Evolutionary conservation across 129 eudicot species (phyloP).

Genomic region (Sambucus nigra): DNA sequence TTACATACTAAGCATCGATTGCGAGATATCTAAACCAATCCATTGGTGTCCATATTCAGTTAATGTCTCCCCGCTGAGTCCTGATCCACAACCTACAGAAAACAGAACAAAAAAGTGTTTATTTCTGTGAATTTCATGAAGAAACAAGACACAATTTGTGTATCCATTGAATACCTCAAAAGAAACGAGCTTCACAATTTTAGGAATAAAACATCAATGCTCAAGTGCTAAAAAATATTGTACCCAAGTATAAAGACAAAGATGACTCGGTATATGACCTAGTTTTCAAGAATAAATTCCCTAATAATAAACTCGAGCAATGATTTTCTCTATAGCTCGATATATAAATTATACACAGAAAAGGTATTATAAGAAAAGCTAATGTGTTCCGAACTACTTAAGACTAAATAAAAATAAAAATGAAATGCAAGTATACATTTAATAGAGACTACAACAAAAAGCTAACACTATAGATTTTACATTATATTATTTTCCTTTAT

Average conservation of each 20-base stretch:
- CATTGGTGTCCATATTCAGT: conserved; percentile 88
- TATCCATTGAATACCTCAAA: not conserved
- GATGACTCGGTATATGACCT: not conserved
- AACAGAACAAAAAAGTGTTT: not conserved
- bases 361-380: no score
- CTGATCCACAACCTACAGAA: conserved; percentile 86
- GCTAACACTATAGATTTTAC: no score
- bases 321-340: no score
- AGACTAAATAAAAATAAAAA: no score
- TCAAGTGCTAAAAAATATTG: not conserved
- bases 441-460: no score
- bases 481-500: no score
- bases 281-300: no score
- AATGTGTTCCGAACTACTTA: no score
- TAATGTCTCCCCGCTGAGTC: conserved; percentile 94
- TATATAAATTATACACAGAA: no score
- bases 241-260: not conserved
- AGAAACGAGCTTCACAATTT: not conserved
- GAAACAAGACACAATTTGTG: not conserved
- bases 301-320: no score
- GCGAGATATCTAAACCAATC: conserved; percentile 93
- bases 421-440: no score
- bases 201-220: no score
- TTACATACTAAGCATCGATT: conserved; percentile 71
- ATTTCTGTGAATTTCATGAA: not conserved